Percentiles rank a stretch among this genome's conserved stretches.
These are phyloP conservation scores for Myotisia sp. DNA, from an alignment of 2,329 filamentous ascomycete species.

Conservation along the genomic window DNA sequence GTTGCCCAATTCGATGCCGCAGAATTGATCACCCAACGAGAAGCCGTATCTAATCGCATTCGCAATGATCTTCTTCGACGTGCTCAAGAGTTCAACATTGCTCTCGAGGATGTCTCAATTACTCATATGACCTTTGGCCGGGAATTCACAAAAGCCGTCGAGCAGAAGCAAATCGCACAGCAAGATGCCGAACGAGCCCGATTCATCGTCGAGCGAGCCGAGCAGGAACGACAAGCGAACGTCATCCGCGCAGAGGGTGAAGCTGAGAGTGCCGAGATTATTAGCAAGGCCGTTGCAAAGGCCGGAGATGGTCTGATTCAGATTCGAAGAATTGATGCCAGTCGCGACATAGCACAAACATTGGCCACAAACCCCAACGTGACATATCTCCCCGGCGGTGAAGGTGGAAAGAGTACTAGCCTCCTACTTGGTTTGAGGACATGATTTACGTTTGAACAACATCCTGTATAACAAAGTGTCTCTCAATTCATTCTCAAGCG, in stretches of 20 bases:
- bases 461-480: slow-evolving; percentile 5
- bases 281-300: slow-evolving; percentile 86
- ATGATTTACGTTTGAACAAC: slow-evolving; percentile 14
- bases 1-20: slow-evolving; percentile 98
- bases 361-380: slow-evolving; percentile 86
- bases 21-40: slow-evolving; percentile 96
- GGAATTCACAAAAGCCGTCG: slow-evolving; percentile 95
- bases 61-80: slow-evolving; percentile 81
- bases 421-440: slow-evolving; percentile 53
- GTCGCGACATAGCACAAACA: slow-evolving; percentile 85
- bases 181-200: slow-evolving; percentile 94
- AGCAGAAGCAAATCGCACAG: slow-evolving; percentile 99
- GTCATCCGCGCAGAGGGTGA: slow-evolving; percentile 97
- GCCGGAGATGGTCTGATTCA: slow-evolving; percentile 83
- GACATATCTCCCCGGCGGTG: slow-evolving; percentile 73
- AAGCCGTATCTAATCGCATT: slow-evolving; percentile 91
- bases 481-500: slow-evolving; percentile 3
- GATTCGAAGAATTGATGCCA: slow-evolving; percentile 95
- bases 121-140: slow-evolving; percentile 99
- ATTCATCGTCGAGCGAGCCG: slow-evolving; percentile 96
- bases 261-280: slow-evolving; percentile 90
- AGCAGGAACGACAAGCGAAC: slow-evolving; percentile 97
- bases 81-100: slow-evolving; percentile 95
- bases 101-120: slow-evolving; percentile 95
- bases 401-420: slow-evolving; percentile 45